These are phyloP conservation scores for Didymella lethalis DNA, from an alignment of 2,329 filamentous ascomycete genomes.

Conservation along the genomic window DNA sequence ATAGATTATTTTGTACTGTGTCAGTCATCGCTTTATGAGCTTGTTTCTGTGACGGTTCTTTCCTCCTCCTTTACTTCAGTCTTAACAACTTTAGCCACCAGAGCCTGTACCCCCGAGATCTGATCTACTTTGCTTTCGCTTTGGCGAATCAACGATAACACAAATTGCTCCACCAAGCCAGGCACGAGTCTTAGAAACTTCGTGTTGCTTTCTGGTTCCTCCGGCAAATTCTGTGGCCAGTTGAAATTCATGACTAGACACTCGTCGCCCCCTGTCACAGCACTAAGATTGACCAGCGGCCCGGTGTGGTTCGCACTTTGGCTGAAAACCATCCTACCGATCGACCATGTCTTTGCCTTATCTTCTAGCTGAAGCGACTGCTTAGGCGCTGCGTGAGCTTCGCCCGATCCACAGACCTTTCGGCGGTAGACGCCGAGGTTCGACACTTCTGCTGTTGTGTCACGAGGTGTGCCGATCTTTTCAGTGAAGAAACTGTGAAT, in stretches of 20 bases:
- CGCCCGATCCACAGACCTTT: too few relatives aligned
- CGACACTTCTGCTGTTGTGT: slow-evolving; percentile 55
- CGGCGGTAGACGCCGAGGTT: slow-evolving; percentile 53
- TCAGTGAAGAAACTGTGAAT: slow-evolving; percentile 49
- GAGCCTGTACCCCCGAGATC: too few relatives aligned
- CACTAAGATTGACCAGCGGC: slow-evolving; percentile 50
- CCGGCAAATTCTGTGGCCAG: slow-evolving; percentile 53
- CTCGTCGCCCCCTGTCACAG: slow-evolving; percentile 56
- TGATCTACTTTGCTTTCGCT: too few relatives aligned
- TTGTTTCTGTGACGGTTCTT: too few relatives aligned
- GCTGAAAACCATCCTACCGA: slow-evolving; percentile 56
- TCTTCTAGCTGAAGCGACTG: background rate
- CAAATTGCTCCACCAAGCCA: slow-evolving; percentile 1
- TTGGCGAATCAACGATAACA: too few relatives aligned
- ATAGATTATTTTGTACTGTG: too few relatives aligned
- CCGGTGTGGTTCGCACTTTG: slow-evolving; percentile 54
- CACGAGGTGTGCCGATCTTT: slow-evolving; percentile 52
- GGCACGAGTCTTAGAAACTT: slow-evolving; percentile 15
- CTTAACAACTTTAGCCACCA: too few relatives aligned
- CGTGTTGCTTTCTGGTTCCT: slow-evolving; percentile 22
- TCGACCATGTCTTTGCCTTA: slow-evolving; percentile 25
- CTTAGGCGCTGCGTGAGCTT: background rate
- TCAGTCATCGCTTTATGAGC: too few relatives aligned
- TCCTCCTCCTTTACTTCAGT: too few relatives aligned
- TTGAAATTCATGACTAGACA: slow-evolving; percentile 52